Evolutionary conservation across 2,329 filamentous ascomycete species (phyloP).

Genomic region (Colletotrichum karsti): DNA sequence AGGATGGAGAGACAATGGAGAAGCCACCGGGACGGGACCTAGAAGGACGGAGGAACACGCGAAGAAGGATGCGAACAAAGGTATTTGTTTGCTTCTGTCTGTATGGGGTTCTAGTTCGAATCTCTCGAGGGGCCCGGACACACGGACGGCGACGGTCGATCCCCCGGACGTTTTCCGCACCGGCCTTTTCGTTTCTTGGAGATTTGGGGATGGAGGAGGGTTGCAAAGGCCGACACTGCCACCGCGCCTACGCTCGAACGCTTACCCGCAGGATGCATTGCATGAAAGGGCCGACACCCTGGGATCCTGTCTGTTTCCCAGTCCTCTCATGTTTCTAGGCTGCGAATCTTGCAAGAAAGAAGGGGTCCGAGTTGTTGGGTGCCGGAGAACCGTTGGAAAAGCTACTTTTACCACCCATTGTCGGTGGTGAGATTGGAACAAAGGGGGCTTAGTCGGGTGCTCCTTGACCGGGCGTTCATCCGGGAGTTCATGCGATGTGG

Average conservation of each 20-base stretch:
- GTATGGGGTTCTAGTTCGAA: too few species aligned
- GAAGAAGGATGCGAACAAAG: neutral
- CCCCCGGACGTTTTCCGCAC: too few species aligned
- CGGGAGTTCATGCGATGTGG: neutral
- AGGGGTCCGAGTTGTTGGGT: too few species aligned
- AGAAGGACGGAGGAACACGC: neutral
- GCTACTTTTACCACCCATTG: neutral
- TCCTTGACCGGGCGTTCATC: neutral
- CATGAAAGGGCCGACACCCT: neutral
- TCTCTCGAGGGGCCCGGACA: too few species aligned
- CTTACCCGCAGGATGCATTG: neutral
- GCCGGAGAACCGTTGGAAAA: neutral
- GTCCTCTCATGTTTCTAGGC: too few species aligned
- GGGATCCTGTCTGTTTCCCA: neutral
- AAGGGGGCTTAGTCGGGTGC: neutral
- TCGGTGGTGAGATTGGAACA: neutral
- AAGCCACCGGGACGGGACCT: neutral
- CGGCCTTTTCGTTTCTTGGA: neutral
- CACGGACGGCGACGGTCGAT: too few species aligned
- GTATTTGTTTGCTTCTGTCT: too few species aligned
- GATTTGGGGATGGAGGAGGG: neutral
- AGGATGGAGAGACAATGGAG: neutral
- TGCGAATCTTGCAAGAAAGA: too few species aligned
- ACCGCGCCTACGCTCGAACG: conserved; percentile 1
- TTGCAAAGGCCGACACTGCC: conserved; percentile 2